Evolutionary conservation across 2,329 filamentous ascomycete species (phyloP).

Genomic region (Aspergillus bombycis): DNA sequence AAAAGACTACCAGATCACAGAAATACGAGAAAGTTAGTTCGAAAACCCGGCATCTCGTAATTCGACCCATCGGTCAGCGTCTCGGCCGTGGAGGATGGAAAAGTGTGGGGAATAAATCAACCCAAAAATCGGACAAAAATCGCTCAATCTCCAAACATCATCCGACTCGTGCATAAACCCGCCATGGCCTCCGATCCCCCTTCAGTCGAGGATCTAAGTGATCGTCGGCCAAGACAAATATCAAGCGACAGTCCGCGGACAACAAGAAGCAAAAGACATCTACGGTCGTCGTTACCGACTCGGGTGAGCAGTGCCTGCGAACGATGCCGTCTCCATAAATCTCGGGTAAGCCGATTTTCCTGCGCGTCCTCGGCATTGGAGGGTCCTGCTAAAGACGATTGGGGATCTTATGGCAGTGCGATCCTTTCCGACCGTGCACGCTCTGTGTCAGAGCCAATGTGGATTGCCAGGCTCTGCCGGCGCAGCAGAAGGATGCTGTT

Average conservation of each 20-base stretch:
- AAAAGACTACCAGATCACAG: background rate
- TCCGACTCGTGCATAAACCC: background rate
- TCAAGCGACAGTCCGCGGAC: background rate
- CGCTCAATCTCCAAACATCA: background rate
- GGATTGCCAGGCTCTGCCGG: conserved; percentile 19
- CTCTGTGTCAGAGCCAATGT: conserved; percentile 35
- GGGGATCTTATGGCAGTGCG: conserved; percentile 29
- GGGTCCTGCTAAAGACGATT: background rate
- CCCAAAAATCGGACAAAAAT: conserved; percentile 4
- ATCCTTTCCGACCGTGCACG: conserved; percentile 37
- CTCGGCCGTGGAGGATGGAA: background rate
- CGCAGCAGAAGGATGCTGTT: conserved; percentile 5
- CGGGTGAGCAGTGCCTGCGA: conserved; percentile 35
- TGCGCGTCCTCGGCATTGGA: background rate
- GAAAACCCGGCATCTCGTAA: background rate
- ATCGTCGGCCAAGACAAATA: background rate
- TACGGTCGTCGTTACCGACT: conserved; percentile 21
- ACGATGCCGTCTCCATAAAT: conserved; percentile 36
- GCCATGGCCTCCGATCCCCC: background rate
- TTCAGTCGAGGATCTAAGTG: background rate
- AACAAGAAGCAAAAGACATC: background rate
- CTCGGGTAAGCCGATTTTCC: conserved; percentile 23
- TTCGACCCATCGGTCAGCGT: background rate
- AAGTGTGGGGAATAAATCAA: background rate
- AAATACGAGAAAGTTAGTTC: too few species aligned